Percentiles rank a stretch among this genome's conserved stretches.
phyloP scores from a whole-genome alignment of 2,329 filamentous ascomycete genomes.

The Hymenoscyphus fructigenus region DNA sequence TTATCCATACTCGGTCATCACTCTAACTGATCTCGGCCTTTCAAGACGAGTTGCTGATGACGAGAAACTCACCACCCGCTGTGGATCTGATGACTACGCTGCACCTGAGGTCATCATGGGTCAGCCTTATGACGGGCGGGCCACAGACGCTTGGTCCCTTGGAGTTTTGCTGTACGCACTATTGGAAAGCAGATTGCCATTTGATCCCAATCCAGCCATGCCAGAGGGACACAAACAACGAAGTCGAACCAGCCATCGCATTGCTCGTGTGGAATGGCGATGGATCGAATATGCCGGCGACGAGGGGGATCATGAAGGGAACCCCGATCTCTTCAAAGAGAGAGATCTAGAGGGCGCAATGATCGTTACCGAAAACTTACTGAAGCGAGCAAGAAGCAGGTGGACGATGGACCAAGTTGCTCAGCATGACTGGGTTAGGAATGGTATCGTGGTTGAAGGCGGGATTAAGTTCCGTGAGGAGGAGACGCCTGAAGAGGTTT shows the following conservation, averaged over 20 bases:
- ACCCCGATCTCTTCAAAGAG: constrained; percentile 59
- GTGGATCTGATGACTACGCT: constrained; percentile 95
- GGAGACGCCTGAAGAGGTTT: constrained; percentile 30
- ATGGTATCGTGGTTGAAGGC: constrained; percentile 67
- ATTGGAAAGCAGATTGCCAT: constrained; percentile 88
- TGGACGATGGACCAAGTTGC: constrained; percentile 75
- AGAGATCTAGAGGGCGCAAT: constrained; percentile 72
- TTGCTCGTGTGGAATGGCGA: constrained; percentile 91
- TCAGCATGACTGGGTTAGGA: constrained; percentile 71
- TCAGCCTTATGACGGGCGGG: constrained; percentile 87
- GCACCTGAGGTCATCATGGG: constrained; percentile 96
- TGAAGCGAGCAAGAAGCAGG: constrained; percentile 79
- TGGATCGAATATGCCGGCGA: constrained; percentile 85
- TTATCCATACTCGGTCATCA: constrained; percentile 81
- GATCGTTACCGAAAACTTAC: constrained; percentile 76
- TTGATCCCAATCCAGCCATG: constrained; percentile 82
- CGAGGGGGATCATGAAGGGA: constrained; percentile 80
- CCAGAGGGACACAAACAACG: constrained; percentile 73
- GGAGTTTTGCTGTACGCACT: constrained; percentile 92
- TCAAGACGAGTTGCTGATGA: constrained; percentile 82
- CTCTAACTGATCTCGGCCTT: constrained; percentile 87
- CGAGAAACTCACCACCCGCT: constrained; percentile 87
- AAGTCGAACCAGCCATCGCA: constrained; percentile 86
- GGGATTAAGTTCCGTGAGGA: constrained; percentile 61
- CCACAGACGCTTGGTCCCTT: constrained; percentile 91